Base-by-base conservation (phyloP, 2,329 filamentous ascomycete species). In the Calonectria leucothoes region DNA sequence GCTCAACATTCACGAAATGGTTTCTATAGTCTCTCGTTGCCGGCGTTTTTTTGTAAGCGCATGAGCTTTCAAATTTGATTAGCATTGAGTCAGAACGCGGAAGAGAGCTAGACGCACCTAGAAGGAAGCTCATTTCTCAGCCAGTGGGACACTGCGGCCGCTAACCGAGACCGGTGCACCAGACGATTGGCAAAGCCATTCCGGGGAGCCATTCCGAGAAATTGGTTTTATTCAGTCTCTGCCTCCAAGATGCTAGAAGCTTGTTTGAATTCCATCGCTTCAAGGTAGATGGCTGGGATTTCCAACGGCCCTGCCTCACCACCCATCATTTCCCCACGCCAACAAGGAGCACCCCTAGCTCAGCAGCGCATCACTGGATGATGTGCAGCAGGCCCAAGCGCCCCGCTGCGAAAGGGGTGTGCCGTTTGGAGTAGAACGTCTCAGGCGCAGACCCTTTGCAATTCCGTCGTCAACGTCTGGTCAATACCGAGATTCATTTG, bases 311-410 rank as follows among this genome's bases (percentile, higher is more conserved):
- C 48, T 71, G 51, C 63, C 59, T 74, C 59, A 61, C 63, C 67
- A 68, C 57, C 66, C 51, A 68, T 55, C 51, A 77, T 75, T 77
- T 79, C 74, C 75, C 73, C 77, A 73, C 75, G 76, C 64, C 67
- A 66, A 71, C 71, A 69, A 75, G 66, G 68, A 73, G 52, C 63
- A 69, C 74, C 73, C 75, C 76, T 70, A 74, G 66, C 61, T 74
- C 66, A 51, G 39, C 59, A 59, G 74, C 76, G 71, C 59, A 76
- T 74, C 73, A 69, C 66, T 76, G 72, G 72, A 79, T 81, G 79
- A 79, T 80, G 76, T 78, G 78, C 79, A 77, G 75, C 71, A 78
- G 79, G 79, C 70, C 79, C 72, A 76, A 80, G 77, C 79, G 75
- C 74, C 63, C 71, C 72, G 70, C 67, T 73, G 71, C 52, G 72